These are phyloP conservation scores for Amphichorda felina DNA, from an alignment of 2,329 filamentous ascomycete species.

Conservation along the genomic window DNA sequence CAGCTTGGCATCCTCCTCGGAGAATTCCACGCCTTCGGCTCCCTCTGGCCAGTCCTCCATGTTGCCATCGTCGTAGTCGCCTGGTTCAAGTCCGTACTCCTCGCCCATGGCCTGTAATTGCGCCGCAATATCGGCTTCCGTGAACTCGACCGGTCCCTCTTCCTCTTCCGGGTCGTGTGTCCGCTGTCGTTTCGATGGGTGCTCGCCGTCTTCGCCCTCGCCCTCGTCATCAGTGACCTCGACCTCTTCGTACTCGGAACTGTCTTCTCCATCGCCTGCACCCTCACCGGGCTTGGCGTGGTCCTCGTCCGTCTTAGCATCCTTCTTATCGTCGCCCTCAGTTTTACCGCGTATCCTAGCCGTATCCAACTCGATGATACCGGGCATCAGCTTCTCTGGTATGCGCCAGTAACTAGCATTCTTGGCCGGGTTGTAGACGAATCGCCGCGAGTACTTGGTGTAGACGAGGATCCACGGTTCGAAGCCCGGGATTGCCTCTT, in stretches of 20 bases:
- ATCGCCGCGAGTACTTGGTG: slow-evolving; percentile 79
- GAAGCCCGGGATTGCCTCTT: slow-evolving; percentile 65
- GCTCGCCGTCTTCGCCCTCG: slow-evolving; percentile 18
- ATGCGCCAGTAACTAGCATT: slow-evolving; percentile 93
- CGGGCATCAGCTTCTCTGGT: slow-evolving; percentile 73
- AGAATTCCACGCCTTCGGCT: slow-evolving; percentile 56
- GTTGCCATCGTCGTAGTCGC: slow-evolving; percentile 59
- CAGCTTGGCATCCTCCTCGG: slow-evolving; percentile 61
- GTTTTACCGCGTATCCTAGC: slow-evolving; percentile 53
- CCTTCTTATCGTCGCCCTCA: slow-evolving; percentile 3
- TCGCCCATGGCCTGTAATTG: slow-evolving; percentile 84
- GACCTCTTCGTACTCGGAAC: slow-evolving; percentile 67
- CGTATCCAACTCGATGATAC: slow-evolving; percentile 61
- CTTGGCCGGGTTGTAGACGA: slow-evolving; percentile 79
- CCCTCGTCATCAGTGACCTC: slow-evolving; percentile 43
- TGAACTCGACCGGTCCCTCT: slow-evolving; percentile 60
- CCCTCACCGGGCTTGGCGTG: not conserved
- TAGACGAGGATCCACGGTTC: slow-evolving; percentile 88
- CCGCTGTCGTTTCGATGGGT: slow-evolving; percentile 47
- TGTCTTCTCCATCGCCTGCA: slow-evolving; percentile 36
- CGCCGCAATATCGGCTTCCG: slow-evolving; percentile 87
- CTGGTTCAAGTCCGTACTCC: slow-evolving; percentile 68
- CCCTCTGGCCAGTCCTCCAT: slow-evolving; percentile 57
- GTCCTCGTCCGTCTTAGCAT: slow-evolving; percentile 1
- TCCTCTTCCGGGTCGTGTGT: slow-evolving; percentile 41